Conservation (phyloP, 2,329 filamentous ascomycete species). For the Tympanopsis confertula region DNA sequence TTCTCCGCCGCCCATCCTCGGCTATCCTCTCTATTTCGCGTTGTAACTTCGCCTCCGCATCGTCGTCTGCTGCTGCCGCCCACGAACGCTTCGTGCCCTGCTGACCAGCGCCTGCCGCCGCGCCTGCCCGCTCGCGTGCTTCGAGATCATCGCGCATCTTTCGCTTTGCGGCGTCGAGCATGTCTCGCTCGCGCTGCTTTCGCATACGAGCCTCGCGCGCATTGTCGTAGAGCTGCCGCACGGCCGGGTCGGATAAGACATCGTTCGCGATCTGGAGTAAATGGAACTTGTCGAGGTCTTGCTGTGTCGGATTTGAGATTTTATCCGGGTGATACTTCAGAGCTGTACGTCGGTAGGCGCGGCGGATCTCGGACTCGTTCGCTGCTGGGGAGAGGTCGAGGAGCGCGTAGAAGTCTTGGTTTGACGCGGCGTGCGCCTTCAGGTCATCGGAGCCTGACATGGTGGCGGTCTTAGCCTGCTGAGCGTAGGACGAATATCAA, state of each 20-base stretch:
- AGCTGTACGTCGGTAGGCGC: constrained; percentile 48
- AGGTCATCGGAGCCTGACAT: constrained; percentile 21
- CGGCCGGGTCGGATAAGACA: constrained; percentile 40
- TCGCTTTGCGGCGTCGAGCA: constrained; percentile 40
- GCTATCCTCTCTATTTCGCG: constrained; percentile 34
- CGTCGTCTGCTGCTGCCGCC: constrained; percentile 2
- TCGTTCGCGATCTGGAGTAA: constrained; percentile 47
- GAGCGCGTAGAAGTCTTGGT: constrained; percentile 47
- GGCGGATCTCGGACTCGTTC: constrained; percentile 39
- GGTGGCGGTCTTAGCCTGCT: background rate
- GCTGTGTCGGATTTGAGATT: constrained; percentile 31
- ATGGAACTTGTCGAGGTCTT: constrained; percentile 49
- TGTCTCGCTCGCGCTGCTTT: constrained; percentile 39
- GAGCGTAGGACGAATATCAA: too few species aligned
- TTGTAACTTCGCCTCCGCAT: constrained; percentile 23
- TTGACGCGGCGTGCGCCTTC: constrained; percentile 27
- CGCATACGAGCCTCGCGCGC: constrained; percentile 40
- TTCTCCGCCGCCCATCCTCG: constrained; percentile 31
- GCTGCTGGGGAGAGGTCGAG: constrained; percentile 37
- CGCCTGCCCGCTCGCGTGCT: constrained; percentile 35
- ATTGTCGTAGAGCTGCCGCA: constrained; percentile 47
- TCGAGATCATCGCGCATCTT: constrained; percentile 54
- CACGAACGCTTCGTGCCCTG: constrained; percentile 36
- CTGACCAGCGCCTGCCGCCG: constrained; percentile 19
- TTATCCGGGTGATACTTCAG: constrained; percentile 58